Evolutionary conservation across 1,139 yeast species (phyloP).

Genomic region (Kodamaea sp.): DNA sequence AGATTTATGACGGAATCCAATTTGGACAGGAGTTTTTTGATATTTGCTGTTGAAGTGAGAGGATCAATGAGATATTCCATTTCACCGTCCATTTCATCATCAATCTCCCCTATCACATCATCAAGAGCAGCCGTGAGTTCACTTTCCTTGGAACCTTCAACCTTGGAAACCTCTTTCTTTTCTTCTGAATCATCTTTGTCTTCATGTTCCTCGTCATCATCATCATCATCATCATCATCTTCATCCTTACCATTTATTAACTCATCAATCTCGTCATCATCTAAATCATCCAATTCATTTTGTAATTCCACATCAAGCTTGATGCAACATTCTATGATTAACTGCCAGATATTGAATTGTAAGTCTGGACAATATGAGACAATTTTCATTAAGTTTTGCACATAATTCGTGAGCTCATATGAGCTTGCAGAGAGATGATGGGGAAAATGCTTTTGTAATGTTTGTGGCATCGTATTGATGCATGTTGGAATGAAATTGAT

Average conservation of each 20-base stretch:
- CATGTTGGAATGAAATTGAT: constrained; percentile 80
- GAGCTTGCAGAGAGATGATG: constrained; percentile 67
- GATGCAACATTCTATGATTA: constrained; percentile 76
- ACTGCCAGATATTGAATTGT: constrained; percentile 73
- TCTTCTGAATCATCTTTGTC: constrained; percentile 23
- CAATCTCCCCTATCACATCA: constrained; percentile 17
- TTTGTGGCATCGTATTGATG: constrained; percentile 60
- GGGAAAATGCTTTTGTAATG: constrained; percentile 67
- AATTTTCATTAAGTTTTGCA: constrained; percentile 59
- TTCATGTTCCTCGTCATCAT: constrained; percentile 27
- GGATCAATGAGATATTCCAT: constrained; percentile 42
- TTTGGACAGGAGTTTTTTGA: constrained; percentile 60
- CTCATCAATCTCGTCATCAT: constrained; percentile 73
- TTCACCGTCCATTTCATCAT: constrained; percentile 35
- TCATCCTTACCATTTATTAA: constrained; percentile 57
- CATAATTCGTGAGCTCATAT: constrained; percentile 59
- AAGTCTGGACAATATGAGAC: constrained; percentile 74
- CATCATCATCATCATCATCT: constrained; percentile 29
- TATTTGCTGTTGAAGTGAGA: constrained; percentile 52
- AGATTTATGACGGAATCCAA: constrained; percentile 66
- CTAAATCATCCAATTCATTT: constrained; percentile 78
- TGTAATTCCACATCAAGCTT: constrained; percentile 93
- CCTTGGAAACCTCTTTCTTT: constrained; percentile 19
- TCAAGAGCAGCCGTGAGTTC: constrained; percentile 19
- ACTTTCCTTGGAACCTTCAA: constrained; percentile 33